Conservation (phyloP, 2,329 filamentous ascomycete species). For the Knufia fluminis region DNA sequence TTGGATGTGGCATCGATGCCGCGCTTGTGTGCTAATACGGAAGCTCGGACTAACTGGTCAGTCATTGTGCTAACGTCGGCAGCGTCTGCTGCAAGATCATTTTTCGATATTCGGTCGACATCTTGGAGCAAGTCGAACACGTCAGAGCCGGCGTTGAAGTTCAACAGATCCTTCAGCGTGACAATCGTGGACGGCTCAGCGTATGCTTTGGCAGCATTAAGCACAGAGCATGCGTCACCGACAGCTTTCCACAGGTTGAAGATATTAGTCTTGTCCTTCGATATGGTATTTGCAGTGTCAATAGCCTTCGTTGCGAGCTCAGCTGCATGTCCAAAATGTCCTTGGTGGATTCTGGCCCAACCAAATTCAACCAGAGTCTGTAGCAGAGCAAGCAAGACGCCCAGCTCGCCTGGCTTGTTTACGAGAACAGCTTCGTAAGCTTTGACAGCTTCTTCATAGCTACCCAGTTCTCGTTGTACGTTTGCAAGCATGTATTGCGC, state of each 20-base stretch:
- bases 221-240: slow-evolving; percentile 78
- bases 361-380: slow-evolving; percentile 81
- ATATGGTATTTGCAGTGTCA: slow-evolving; percentile 54
- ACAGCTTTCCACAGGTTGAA: slow-evolving; percentile 96
- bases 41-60: slow-evolving; percentile 54
- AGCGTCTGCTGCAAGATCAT: slow-evolving; percentile 22
- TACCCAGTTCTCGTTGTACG: slow-evolving; percentile 83
- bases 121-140: slow-evolving; percentile 40
- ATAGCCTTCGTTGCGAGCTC: slow-evolving; percentile 63
- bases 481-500: slow-evolving; percentile 95
- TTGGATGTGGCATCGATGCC: slow-evolving; percentile 63
- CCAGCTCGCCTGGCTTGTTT: slow-evolving; percentile 64
- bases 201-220: slow-evolving; percentile 66
- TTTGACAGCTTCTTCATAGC: slow-evolving; percentile 71
- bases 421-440: slow-evolving; percentile 67
- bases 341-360: slow-evolving; percentile 66
- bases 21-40: slow-evolving; percentile 78
- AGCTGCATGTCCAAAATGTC: slow-evolving; percentile 74
- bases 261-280: slow-evolving; percentile 52
- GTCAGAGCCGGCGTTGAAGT: slow-evolving; percentile 42
- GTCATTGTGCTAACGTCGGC: slow-evolving; percentile 23
- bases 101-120: slow-evolving; percentile 45
- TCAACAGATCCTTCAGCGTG: slow-evolving; percentile 49
- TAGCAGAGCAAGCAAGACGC: slow-evolving; percentile 75
- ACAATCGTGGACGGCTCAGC: slow-evolving; percentile 53